Evolutionary conservation across 2,329 filamentous ascomycete species (phyloP), one percentile per base, ranked within the genome.

Genomic region (Dichotomopilus funicola): DNA sequence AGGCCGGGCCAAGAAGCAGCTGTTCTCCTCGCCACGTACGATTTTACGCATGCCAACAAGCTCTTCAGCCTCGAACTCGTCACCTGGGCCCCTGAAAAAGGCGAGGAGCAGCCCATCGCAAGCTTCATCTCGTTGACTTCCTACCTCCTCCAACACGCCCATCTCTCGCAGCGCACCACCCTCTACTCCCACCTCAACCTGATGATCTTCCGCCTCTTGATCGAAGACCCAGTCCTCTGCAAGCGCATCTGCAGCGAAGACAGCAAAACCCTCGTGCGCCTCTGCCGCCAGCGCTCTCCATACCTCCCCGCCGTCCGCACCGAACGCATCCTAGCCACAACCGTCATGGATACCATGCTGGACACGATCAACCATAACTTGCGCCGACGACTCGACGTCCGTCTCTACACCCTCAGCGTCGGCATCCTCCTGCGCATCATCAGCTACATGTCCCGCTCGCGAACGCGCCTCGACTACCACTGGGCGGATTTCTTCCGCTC

Each of bases 401-500:
- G 87, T 38, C 80, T 97, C 37, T 96, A 96, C 67, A 87, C 83
- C 27, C 81, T 95, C 27, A 88, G 84, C 61, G 78, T 96, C 11
- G 89, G 88, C 12, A 88, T 96, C 58, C 78, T 96, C 62, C 78
- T 95, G 53, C 86, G 92, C 44, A 77, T 95, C 51, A 80, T 97
- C 40, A 90, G 90, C 6, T 89, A 92, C 67, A 80, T 97, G 41
- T 89, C 89, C 45, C 85, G 88, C 61, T 88, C 87, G 49, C 85
- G 90, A 64, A 91, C 86, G 36, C 87, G 94, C 37, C 78, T 97
- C 13, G 72, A 78, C 12, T 96, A 96, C 69, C 94, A 99, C 72
- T 99, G 94, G 94, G 85, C 90, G 1, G 91, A 97, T 65, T 81
- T 99, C 34, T 99, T 96, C 83, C 86, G 91, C 50, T 89, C 89